phyloP scores from a whole-genome alignment of 805 yeast species.

The Metschnikowia arizonensis region DNA sequence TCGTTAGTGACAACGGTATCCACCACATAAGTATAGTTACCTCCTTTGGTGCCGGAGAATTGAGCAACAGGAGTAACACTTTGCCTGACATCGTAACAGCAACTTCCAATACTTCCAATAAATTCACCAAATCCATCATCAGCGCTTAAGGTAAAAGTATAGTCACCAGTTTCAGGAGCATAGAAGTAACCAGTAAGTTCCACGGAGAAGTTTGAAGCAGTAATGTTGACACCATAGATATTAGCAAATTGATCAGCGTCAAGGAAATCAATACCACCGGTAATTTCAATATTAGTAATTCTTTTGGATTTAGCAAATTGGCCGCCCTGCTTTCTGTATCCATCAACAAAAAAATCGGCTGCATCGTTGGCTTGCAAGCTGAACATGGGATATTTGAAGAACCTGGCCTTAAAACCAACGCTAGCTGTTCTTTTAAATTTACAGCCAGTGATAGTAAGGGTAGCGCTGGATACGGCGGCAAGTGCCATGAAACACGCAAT shows the following conservation, averaged over 20 bases:
- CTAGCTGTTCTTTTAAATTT: not conserved
- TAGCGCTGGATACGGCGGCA: not conserved
- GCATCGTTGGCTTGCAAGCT: not conserved
- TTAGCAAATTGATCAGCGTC: not conserved
- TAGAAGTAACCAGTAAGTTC: constrained; percentile 12
- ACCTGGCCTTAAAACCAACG: not conserved
- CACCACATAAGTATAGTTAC: not conserved
- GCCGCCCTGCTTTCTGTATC: not conserved
- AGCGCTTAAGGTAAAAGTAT: constrained; percentile 8
- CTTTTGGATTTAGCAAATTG: not conserved
- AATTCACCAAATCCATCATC: constrained; percentile 13
- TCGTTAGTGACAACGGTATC: constrained; percentile 1
- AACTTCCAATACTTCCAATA: constrained; percentile 8
- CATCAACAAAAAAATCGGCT: not conserved
- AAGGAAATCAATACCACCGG: not conserved
- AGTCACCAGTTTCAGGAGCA: constrained; percentile 9
- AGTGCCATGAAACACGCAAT: not conserved
- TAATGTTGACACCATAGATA: constrained; percentile 1
- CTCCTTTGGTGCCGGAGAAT: not conserved
- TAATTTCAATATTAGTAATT: not conserved
- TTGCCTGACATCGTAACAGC: constrained; percentile 11
- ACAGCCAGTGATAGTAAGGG: not conserved
- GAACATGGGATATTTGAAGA: not conserved
- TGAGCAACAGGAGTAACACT: constrained; percentile 2
- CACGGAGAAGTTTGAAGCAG: constrained; percentile 5